phyloP scores from a whole-genome alignment of 2,329 filamentous ascomycete genomes.

The Fusarium mundagurra region DNA sequence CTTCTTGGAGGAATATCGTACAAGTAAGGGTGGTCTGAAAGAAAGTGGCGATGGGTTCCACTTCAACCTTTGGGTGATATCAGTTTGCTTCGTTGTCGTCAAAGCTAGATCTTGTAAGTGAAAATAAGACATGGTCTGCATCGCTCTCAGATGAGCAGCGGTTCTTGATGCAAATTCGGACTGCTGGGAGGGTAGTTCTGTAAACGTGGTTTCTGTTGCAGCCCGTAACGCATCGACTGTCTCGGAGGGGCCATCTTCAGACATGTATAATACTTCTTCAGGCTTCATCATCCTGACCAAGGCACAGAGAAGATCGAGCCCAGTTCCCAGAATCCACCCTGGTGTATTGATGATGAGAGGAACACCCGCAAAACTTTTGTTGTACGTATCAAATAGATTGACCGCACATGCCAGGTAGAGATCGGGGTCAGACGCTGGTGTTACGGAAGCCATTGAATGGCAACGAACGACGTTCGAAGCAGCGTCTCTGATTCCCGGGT shows the following conservation, averaged over 20 bases:
- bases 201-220: slow-evolving; percentile 56
- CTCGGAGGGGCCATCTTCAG: slow-evolving; percentile 67
- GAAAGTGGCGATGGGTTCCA: slow-evolving; percentile 69
- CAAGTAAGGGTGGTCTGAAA: slow-evolving; percentile 66
- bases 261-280: slow-evolving; percentile 75
- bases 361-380: slow-evolving; percentile 53
- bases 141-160: slow-evolving; percentile 72
- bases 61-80: slow-evolving; percentile 29
- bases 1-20: slow-evolving; percentile 63
- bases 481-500: slow-evolving; percentile 54
- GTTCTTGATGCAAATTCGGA: slow-evolving; percentile 67
- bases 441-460: slow-evolving; percentile 73
- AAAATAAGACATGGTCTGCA: slow-evolving; percentile 86
- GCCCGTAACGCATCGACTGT: slow-evolving; percentile 63
- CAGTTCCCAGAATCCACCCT: slow-evolving; percentile 77
- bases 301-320: slow-evolving; percentile 70
- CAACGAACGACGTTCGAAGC: slow-evolving; percentile 61
- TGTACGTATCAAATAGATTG: slow-evolving; percentile 71
- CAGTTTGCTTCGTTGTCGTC: slow-evolving; percentile 9
- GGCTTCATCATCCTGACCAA: slow-evolving; percentile 65
- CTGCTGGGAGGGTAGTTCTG: slow-evolving; percentile 67
- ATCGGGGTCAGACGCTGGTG: slow-evolving; percentile 72
- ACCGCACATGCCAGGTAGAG: slow-evolving; percentile 72
- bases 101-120: slow-evolving; percentile 55
- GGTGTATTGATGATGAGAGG: slow-evolving; percentile 79